Evolutionary conservation across 306 rosid genomes (phyloP), one percentile per base, ranked within the genome.

Genomic region (Phaseolus lunatus): DNA sequence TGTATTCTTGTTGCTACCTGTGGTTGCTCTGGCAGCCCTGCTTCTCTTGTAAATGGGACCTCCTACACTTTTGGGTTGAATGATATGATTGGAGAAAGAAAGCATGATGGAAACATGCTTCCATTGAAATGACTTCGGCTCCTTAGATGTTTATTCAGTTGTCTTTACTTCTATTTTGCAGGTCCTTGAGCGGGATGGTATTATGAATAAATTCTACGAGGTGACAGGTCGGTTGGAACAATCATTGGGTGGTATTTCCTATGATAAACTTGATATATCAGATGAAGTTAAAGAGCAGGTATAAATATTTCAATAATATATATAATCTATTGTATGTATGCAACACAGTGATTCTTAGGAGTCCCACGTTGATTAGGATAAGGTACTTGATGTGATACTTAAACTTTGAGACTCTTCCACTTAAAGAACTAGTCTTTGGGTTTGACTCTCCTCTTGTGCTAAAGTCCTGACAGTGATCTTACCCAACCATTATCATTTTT

Each of bases 271-370:
- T 73, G 99, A 92, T 77, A 89, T 93, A 67, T 96, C 99, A 8
- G 99, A 96, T 85, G 99, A 96, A 91, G 97, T 96, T 80, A 92
- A 89, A 75, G 99, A 96, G 84, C 99, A 96, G 94, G 99, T 96
- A 88, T 75, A 70, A 33, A 62, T 67, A 56, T 14, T 73, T 48
- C 11, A 61, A 33, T 49, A n/a, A 7, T 61, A 33, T 53, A 29
- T 61, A 39, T 48, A 37, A 43, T 41, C 8, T 12, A 6, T 76
- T 61, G 48, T 39, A 24, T 79, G 45, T 11, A 23, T 45, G 75
- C 78, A 67, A 16, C 41, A 12, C 24, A 43, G 20, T 2, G 43
- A 64, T 43, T 9, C 13, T 39, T 39, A 9, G 3, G 13, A 2
- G 44, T 39, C 2, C 3, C 43, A 37, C 43, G 1, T 39, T 39